Percentiles rank a stretch among this genome's conserved stretches.
Conservation (phyloP, 805 yeast species). For the Ogataea chonburiensis region DNA sequence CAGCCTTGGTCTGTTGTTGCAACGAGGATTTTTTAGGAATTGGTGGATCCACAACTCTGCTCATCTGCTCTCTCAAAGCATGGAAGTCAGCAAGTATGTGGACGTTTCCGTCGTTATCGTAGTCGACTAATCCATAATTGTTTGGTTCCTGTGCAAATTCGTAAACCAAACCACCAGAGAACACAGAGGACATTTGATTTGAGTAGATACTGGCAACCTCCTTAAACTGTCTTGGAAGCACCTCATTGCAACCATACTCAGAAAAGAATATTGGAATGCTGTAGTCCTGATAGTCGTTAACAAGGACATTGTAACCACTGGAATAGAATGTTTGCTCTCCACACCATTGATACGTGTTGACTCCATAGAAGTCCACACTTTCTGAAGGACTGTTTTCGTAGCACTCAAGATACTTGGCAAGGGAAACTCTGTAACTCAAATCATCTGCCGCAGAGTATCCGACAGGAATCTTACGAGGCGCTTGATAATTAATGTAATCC, state of each 20-base stretch:
- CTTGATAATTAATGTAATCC: constrained; percentile 55
- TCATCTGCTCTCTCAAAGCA: constrained; percentile 44
- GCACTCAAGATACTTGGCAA: constrained; percentile 81
- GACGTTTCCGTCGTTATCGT: constrained; percentile 42
- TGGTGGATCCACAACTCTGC: constrained; percentile 32
- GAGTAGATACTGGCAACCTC: constrained; percentile 74
- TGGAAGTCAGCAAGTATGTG: constrained; percentile 44
- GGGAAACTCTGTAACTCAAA: constrained; percentile 66
- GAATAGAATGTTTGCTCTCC: constrained; percentile 81
- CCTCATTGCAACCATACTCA: constrained; percentile 88
- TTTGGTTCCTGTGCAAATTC: constrained; percentile 79
- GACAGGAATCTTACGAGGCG: constrained; percentile 73
- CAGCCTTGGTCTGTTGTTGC: constrained; percentile 17
- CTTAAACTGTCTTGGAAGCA: constrained; percentile 73
- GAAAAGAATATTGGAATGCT: constrained; percentile 82
- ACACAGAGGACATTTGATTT: constrained; percentile 66
- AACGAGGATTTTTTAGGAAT: constrained; percentile 23
- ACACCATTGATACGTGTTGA: constrained; percentile 82
- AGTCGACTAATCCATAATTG: constrained; percentile 71
- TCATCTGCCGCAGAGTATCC: constrained; percentile 98
- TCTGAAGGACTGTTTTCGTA: constrained; percentile 50
- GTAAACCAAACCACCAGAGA: constrained; percentile 84
- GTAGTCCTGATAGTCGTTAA: constrained; percentile 65
- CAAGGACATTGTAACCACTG: constrained; percentile 72
- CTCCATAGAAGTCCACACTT: constrained; percentile 77